phyloP scores from a whole-genome alignment of 805 yeast genomes.

The Ogataea dorogensis region DNA sequence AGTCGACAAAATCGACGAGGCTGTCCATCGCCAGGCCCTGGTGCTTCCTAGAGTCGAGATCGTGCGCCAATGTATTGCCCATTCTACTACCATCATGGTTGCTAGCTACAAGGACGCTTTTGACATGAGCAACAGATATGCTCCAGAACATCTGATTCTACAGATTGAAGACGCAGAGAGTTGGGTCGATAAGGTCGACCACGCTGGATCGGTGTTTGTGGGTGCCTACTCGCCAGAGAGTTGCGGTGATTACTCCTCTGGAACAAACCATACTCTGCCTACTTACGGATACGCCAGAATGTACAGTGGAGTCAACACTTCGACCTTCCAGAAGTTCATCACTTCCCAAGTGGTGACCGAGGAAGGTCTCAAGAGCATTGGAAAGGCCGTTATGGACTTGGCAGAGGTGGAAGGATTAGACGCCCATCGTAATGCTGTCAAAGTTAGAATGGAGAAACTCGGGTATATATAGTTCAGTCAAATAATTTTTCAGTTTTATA shows the following conservation, averaged over 20 bases:
- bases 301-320: slow-evolving; percentile 96
- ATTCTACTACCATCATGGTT: slow-evolving; percentile 79
- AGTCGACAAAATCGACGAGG: slow-evolving; percentile 69
- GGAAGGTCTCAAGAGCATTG: slow-evolving; percentile 82
- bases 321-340: slow-evolving; percentile 91
- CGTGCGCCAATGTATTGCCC: slow-evolving; percentile 87
- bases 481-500: background rate
- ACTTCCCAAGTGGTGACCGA: slow-evolving; percentile 90
- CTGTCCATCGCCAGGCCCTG: slow-evolving; percentile 80
- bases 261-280: slow-evolving; percentile 98
- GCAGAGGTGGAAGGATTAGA: slow-evolving; percentile 97
- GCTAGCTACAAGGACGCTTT: slow-evolving; percentile 75
- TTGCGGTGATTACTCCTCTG: slow-evolving; percentile 97
- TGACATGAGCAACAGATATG: slow-evolving; percentile 83
- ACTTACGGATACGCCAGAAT: slow-evolving; percentile 98
- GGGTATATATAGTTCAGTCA: slow-evolving; percentile 38
- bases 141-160: slow-evolving; percentile 96
- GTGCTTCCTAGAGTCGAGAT: slow-evolving; percentile 89
- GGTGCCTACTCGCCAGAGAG: slow-evolving; percentile 97
- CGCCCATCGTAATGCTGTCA: slow-evolving; percentile 96
- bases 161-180: slow-evolving; percentile 78
- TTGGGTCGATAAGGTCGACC: slow-evolving; percentile 71
- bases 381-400: slow-evolving; percentile 93
- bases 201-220: slow-evolving; percentile 96
- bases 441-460: slow-evolving; percentile 84